Evolutionary conservation across 1,284 basidiomycete genomes (phyloP).

Genomic region (Gomphus sp.): DNA sequence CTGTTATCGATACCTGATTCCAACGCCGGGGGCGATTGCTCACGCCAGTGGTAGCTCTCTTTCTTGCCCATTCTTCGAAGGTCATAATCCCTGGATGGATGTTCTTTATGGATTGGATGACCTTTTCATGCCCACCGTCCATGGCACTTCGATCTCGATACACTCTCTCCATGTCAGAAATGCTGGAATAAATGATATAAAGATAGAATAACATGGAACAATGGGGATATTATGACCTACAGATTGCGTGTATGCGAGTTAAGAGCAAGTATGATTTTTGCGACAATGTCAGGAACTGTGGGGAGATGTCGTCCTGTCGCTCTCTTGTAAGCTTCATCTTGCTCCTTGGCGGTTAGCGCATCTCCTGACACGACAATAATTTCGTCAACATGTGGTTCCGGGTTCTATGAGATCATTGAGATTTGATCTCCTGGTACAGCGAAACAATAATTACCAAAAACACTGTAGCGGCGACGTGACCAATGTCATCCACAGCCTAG

Average conservation of each 20-base stretch:
- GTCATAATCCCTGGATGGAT: slow-evolving; percentile 24
- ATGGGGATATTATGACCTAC: slow-evolving; percentile 18
- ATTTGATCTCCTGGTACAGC: neutral
- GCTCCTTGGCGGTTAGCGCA: slow-evolving; percentile 21
- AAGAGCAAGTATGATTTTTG: slow-evolving; percentile 19
- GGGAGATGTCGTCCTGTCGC: slow-evolving; percentile 25
- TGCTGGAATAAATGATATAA: slow-evolving; percentile 14
- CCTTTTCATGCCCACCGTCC: slow-evolving; percentile 17
- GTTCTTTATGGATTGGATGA: slow-evolving; percentile 9
- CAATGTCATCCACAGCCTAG: slow-evolving; percentile 29
- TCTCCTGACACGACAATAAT: slow-evolving; percentile 26
- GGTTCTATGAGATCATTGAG: slow-evolving; percentile 16
- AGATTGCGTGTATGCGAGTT: slow-evolving; percentile 25
- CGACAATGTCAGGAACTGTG: slow-evolving; percentile 22
- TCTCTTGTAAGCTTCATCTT: slow-evolving; percentile 22
- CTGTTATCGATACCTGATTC: slow-evolving; percentile 26
- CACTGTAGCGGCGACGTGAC: slow-evolving; percentile 25
- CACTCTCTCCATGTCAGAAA: slow-evolving; percentile 24
- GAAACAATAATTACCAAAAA: slow-evolving; percentile 22
- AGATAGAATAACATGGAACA: neutral
- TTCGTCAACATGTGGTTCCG: slow-evolving; percentile 18
- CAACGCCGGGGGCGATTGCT: slow-evolving; percentile 17
- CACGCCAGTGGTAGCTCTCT: slow-evolving; percentile 5
- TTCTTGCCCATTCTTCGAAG: slow-evolving; percentile 24
- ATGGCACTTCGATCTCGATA: slow-evolving; percentile 18